These are phyloP conservation scores for Oryza rufipogon DNA, from an alignment of 176 grass and related monocot species.

Conservation along the genomic window DNA sequence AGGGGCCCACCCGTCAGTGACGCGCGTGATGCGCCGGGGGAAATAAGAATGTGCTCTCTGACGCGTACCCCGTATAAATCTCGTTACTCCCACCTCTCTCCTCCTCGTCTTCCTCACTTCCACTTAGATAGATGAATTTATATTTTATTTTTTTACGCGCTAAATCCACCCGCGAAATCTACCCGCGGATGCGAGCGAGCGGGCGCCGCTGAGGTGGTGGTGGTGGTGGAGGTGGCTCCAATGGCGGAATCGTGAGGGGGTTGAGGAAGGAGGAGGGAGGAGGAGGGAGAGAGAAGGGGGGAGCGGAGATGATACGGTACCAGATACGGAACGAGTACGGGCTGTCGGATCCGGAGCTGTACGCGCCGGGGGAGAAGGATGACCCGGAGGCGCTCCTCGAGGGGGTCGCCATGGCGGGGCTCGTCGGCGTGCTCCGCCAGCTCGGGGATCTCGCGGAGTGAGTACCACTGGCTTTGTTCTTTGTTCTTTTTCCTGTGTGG, in stretches of 20 bases:
- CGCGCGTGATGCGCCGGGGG: slow-evolving; percentile 14
- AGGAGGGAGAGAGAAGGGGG: not conserved
- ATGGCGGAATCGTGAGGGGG: slow-evolving; percentile 45
- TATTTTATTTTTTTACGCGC: slow-evolving; percentile 13
- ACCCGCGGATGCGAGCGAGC: not conserved
- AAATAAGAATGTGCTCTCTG: slow-evolving; percentile 49
- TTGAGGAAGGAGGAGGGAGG: not conserved
- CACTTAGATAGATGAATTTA: not conserved
- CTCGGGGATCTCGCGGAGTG: slow-evolving; percentile 96
- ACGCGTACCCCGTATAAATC: slow-evolving; percentile 41
- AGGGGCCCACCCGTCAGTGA: not conserved
- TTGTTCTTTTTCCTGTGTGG: not conserved
- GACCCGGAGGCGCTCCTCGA: slow-evolving; percentile 95
- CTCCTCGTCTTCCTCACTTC: slow-evolving; percentile 34
- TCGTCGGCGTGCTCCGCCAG: slow-evolving; percentile 89
- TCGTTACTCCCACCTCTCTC: slow-evolving; percentile 13
- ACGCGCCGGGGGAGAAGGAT: slow-evolving; percentile 70
- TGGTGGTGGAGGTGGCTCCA: slow-evolving; percentile 29
- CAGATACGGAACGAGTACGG: slow-evolving; percentile 91
- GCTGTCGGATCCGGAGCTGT: slow-evolving; percentile 69
- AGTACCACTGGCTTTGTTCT: slow-evolving; percentile 33
- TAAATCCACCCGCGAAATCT: slow-evolving; percentile 46
- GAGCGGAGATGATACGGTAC: slow-evolving; percentile 80
- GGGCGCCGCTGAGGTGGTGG: not conserved
- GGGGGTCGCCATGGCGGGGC: slow-evolving; percentile 93